A percentile compares a stretch with the other conserved stretches of the same genome.
phyloP scores from a whole-genome alignment of 2,329 filamentous ascomycete species.

The Penicillium corylophilum region DNA sequence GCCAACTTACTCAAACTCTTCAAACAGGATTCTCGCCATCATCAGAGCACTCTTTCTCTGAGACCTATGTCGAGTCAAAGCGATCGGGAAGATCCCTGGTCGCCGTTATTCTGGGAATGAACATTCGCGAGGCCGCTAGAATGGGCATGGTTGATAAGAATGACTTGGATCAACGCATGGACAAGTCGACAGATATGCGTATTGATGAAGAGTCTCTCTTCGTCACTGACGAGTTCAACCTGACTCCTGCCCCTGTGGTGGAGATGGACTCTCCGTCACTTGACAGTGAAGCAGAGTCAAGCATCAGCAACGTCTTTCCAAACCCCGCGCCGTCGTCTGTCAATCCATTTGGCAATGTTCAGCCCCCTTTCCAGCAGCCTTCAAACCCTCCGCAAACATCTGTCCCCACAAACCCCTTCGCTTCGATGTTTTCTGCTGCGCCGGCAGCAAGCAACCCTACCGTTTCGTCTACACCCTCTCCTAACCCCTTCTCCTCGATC shows the following conservation, averaged over 20 bases:
- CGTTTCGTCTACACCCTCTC: not conserved
- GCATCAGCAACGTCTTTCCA: slow-evolving; percentile 7
- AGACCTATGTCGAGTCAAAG: slow-evolving; percentile 58
- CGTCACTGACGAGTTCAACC: slow-evolving; percentile 38
- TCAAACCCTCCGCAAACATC: slow-evolving; percentile 1
- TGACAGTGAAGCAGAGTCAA: not conserved
- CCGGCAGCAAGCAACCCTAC: not conserved
- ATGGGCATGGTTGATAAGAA: slow-evolving; percentile 51
- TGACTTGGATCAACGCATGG: slow-evolving; percentile 30
- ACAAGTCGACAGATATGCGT: slow-evolving; percentile 20
- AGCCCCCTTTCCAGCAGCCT: not conserved
- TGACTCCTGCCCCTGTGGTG: slow-evolving; percentile 24
- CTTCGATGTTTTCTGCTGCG: slow-evolving; percentile 8
- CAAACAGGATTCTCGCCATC: slow-evolving; percentile 42
- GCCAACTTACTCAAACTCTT: not conserved
- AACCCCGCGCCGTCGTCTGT: not conserved
- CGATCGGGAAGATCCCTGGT: slow-evolving; percentile 55
- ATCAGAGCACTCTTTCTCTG: slow-evolving; percentile 55
- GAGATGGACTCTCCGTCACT: slow-evolving; percentile 12
- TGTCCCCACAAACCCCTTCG: slow-evolving; percentile 15
- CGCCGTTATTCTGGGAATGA: slow-evolving; percentile 58
- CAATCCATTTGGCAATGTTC: not conserved
- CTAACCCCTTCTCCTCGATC: not conserved
- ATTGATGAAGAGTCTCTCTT: slow-evolving; percentile 39
- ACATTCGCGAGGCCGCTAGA: slow-evolving; percentile 50